phyloP scores from a whole-genome alignment of 2,329 filamentous ascomycete genomes.

The Cordyceps fumosorosea region DNA sequence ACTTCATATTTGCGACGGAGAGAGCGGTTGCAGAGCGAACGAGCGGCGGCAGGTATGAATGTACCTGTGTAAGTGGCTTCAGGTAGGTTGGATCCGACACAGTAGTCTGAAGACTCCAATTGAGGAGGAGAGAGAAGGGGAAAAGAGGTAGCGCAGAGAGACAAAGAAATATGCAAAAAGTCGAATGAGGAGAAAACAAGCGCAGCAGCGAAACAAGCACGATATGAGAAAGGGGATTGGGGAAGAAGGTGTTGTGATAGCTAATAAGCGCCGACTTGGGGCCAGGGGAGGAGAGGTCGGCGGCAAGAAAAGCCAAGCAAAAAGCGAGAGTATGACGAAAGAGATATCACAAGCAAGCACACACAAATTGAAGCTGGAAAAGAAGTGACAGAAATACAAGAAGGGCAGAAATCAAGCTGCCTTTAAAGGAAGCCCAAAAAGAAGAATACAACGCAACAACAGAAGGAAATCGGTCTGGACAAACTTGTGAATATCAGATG shows the following conservation, averaged over 20 bases:
- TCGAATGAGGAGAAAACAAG: background rate
- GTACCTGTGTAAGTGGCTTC: background rate
- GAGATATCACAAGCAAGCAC: background rate
- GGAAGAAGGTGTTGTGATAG: background rate
- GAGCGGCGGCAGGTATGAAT: background rate
- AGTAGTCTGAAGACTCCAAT: background rate
- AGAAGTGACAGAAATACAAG: background rate
- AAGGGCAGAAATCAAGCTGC: background rate
- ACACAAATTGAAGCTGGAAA: background rate
- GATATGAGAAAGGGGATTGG: background rate
- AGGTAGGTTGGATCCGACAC: background rate
- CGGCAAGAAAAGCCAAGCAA: background rate
- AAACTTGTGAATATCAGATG: constrained; percentile 8
- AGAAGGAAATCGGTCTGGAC: background rate
- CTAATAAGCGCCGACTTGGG: constrained; percentile 1
- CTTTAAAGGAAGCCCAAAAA: background rate
- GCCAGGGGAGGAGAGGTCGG: background rate
- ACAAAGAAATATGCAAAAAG: background rate
- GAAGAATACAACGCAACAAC: background rate
- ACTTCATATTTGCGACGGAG: constrained; percentile 18
- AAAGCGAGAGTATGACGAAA: background rate
- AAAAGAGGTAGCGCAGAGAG: background rate
- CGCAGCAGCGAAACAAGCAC: background rate
- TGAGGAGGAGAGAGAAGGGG: background rate
- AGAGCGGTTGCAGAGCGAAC: background rate